A percentile compares a stretch with the other conserved stretches of the same genome.
phyloP scores from a whole-genome alignment of 805 yeast genomes.

The Candida tammaniensis region DNA sequence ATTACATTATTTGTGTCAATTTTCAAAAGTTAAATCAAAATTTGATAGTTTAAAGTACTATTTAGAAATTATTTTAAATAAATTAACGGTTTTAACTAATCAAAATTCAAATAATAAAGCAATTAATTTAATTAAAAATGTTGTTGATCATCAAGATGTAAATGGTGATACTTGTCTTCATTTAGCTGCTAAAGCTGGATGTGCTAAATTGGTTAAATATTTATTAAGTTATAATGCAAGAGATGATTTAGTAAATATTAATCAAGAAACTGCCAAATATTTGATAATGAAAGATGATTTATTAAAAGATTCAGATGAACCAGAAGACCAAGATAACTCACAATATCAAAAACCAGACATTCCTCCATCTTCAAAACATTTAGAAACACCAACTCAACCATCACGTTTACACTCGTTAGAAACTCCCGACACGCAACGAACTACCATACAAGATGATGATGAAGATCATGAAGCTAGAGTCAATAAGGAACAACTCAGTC shows the following conservation, averaged over 20 bases:
- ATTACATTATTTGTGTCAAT: slow-evolving; percentile 78
- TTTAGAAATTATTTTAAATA: slow-evolving; percentile 70
- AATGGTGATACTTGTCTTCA: slow-evolving; percentile 86
- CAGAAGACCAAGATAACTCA: slow-evolving; percentile 3
- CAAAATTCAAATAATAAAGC: slow-evolving; percentile 40
- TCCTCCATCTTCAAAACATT: slow-evolving; percentile 5
- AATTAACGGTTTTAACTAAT: slow-evolving; percentile 50
- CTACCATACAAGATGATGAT: slow-evolving; percentile 42
- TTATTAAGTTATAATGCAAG: slow-evolving; percentile 83
- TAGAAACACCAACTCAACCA: slow-evolving; percentile 23
- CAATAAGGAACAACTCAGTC: slow-evolving; percentile 31
- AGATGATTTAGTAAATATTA: slow-evolving; percentile 45
- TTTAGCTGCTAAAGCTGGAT: slow-evolving; percentile 68
- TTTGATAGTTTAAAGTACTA: slow-evolving; percentile 82
- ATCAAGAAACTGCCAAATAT: slow-evolving; percentile 44
- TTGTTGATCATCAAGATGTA: slow-evolving; percentile 73
- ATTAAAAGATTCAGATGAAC: slow-evolving; percentile 11
- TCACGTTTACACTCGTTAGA: slow-evolving; percentile 20
- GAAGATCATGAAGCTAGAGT: slow-evolving; percentile 25
- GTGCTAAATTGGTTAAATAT: slow-evolving; percentile 70
- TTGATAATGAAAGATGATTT: slow-evolving; percentile 39
- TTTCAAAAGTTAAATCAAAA: slow-evolving; percentile 63
- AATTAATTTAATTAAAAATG: slow-evolving; percentile 56
- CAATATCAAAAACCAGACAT: background rate
- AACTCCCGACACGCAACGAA: slow-evolving; percentile 46